A percentile compares a stretch with the other conserved stretches of the same genome.
phyloP scores from a whole-genome alignment of 2,329 filamentous ascomycete species.

The Fulvia fulva region DNA sequence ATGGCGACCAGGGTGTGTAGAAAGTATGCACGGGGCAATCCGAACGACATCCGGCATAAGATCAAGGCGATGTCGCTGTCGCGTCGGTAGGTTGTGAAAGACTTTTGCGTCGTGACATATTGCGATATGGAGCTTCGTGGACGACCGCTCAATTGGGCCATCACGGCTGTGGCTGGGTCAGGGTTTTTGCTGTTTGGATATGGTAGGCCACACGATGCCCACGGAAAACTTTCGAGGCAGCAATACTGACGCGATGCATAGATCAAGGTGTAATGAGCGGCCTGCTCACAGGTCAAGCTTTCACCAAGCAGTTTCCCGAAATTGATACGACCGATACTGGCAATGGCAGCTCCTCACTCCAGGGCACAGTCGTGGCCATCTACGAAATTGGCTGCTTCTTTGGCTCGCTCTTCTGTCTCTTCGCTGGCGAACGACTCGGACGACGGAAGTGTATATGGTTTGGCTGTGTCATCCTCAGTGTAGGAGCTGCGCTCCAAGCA shows the following conservation, averaged over 20 bases:
- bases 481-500: conserved; percentile 47
- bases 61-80: not conserved
- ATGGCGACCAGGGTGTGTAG: not conserved
- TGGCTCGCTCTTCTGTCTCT: conserved; percentile 48
- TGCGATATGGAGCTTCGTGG: conserved; percentile 12
- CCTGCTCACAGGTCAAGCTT: conserved; percentile 13
- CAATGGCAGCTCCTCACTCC: conserved; percentile 13
- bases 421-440: conserved; percentile 45
- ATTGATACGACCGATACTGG: conserved; percentile 16
- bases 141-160: conserved; percentile 15
- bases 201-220: conserved; percentile 8
- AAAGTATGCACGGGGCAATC: not conserved
- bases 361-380: conserved; percentile 48
- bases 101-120: not conserved
- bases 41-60: not conserved
- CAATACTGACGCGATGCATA: not conserved
- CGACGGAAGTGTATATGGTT: conserved; percentile 45
- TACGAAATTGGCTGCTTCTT: conserved; percentile 59
- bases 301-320: conserved; percentile 15
- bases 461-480: conserved; percentile 46
- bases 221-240: not conserved
- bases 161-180: conserved; percentile 17
- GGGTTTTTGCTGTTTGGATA: conserved; percentile 18
- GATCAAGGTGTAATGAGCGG: conserved; percentile 14
- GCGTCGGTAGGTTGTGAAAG: not conserved